Evolutionary conservation across 1,284 basidiomycete species (phyloP).

Genomic region (Cutaneotrichosporon cavernicola): DNA sequence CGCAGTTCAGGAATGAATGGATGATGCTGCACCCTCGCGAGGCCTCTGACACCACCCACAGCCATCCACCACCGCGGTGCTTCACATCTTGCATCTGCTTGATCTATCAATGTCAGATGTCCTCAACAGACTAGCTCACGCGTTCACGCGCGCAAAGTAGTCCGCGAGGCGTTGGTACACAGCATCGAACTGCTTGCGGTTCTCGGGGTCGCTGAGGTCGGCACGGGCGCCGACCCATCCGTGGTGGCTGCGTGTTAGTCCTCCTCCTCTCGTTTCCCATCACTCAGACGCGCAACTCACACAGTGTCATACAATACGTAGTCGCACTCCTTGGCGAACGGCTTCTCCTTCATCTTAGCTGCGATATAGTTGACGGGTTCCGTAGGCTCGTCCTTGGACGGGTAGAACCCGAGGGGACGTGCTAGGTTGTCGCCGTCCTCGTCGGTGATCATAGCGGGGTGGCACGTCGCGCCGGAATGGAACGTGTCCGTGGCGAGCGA

Average conservation of each 20-base stretch:
- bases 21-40: no score
- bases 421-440: conserved; percentile 42
- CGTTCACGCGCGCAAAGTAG: conserved; percentile 54
- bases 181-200: conserved; percentile 66
- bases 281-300: conserved; percentile 26
- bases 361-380: conserved; percentile 40
- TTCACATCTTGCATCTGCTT: background rate
- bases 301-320: conserved; percentile 46
- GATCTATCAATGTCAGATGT: background rate
- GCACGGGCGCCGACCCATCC: conserved; percentile 72
- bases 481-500: conserved; percentile 31
- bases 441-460: conserved; percentile 46
- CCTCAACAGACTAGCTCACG: conserved; percentile 8
- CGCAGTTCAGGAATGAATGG: no score
- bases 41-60: background rate
- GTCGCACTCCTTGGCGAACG: conserved; percentile 31
- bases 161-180: conserved; percentile 61
- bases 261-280: background rate
- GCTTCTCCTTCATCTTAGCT: conserved; percentile 29
- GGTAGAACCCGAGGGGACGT: conserved; percentile 43
- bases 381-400: conserved; percentile 42
- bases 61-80: background rate
- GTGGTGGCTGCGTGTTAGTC: conserved; percentile 58
- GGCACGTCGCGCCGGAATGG: conserved; percentile 38
- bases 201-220: conserved; percentile 63